Evolutionary conservation across 179 eudicot species (phyloP).

Genomic region (Silene noctiflora): DNA sequence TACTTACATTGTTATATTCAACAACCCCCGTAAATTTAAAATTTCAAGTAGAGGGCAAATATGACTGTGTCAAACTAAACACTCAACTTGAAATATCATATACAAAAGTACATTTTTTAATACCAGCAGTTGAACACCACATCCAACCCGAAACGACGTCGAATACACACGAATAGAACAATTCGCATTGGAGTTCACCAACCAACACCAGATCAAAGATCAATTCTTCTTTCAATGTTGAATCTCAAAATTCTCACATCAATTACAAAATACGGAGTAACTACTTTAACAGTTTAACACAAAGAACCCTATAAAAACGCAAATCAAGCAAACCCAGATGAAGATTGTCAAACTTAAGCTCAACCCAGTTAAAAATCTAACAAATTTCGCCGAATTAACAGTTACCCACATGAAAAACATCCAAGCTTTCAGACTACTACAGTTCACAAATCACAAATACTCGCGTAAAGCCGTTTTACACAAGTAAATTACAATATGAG

Average conservation of each 20-base stretch:
- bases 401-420: constrained; percentile 3
- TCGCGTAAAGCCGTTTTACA: too few relatives aligned
- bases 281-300: neutral
- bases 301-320: too few relatives aligned
- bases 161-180: constrained; percentile 1
- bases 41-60: neutral
- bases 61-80: neutral
- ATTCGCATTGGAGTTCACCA: neutral
- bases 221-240: neutral
- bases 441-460: neutral
- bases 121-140: neutral
- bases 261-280: neutral
- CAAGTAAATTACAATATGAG: too few relatives aligned
- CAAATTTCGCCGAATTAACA: neutral
- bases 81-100: neutral
- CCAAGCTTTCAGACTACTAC: neutral
- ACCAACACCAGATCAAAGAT: constrained; percentile 1
- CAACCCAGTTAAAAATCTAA: neutral
- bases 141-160: constrained; percentile 9
- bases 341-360: neutral
- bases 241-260: neutral
- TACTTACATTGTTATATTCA: neutral
- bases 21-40: neutral
- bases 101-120: neutral
- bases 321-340: neutral